Evolutionary conservation across 2,329 filamentous ascomycete species (phyloP).

Genomic region (Fusarium longipes): DNA sequence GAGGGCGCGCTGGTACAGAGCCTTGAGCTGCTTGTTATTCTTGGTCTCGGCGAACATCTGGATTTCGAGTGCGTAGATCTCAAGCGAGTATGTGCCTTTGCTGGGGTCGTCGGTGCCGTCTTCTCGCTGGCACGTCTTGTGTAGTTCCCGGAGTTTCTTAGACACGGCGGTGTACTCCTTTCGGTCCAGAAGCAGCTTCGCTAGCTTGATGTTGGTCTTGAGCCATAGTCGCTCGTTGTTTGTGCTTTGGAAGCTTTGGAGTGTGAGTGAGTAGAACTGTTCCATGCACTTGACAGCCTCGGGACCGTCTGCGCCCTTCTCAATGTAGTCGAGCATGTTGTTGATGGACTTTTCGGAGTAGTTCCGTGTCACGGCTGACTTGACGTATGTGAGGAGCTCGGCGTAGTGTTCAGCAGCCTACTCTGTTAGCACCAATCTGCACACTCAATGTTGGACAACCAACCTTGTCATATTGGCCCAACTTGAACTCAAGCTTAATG

Average conservation of each 20-base stretch:
- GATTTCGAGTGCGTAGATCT: slow-evolving; percentile 97
- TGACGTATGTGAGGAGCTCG: slow-evolving; percentile 96
- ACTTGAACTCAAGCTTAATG: slow-evolving; percentile 95
- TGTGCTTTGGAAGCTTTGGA: slow-evolving; percentile 94
- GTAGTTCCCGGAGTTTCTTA: slow-evolving; percentile 87
- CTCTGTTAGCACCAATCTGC: slow-evolving; percentile 35
- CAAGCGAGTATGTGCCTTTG: slow-evolving; percentile 95
- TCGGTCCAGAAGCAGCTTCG: slow-evolving; percentile 88
- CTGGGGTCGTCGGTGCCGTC: slow-evolving; percentile 91
- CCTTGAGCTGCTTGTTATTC: slow-evolving; percentile 97
- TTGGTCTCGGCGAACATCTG: slow-evolving; percentile 98
- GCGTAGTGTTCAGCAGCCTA: slow-evolving; percentile 92
- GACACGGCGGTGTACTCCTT: slow-evolving; percentile 85
- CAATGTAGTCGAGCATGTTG: slow-evolving; percentile 98
- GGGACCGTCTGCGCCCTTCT: slow-evolving; percentile 81
- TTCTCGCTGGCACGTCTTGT: slow-evolving; percentile 86
- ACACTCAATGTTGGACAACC: neutral
- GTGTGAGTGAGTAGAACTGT: slow-evolving; percentile 91
- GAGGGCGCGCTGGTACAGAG: slow-evolving; percentile 89
- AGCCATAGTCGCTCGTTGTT: slow-evolving; percentile 98
- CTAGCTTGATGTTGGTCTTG: slow-evolving; percentile 98
- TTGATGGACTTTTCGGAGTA: slow-evolving; percentile 99
- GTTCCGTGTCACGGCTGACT: slow-evolving; percentile 94
- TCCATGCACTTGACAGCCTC: slow-evolving; percentile 86
- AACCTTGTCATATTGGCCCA: slow-evolving; percentile 88